These are phyloP conservation scores for Flaveria floridana DNA, from an alignment of 140 eudicot species.

Conservation along the genomic window DNA sequence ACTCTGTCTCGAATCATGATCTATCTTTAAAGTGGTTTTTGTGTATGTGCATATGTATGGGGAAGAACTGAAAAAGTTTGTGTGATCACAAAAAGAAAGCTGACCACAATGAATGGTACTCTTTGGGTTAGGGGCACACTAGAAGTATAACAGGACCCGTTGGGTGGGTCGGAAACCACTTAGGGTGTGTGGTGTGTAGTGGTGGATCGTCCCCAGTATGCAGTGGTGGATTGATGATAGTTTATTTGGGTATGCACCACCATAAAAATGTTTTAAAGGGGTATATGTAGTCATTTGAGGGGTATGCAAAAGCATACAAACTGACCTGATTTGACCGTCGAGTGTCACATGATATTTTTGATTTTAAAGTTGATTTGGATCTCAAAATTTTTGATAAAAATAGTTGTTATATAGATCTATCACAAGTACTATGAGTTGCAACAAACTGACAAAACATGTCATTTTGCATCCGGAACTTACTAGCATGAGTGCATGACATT, in stretches of 20 bases:
- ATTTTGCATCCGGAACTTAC: not conserved
- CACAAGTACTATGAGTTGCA: not conserved
- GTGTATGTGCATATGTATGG: not conserved
- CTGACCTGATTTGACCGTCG: not conserved
- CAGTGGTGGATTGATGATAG: not conserved
- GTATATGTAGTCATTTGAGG: not conserved
- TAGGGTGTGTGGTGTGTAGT: not conserved
- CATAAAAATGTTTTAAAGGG: not conserved
- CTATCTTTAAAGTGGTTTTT: not conserved
- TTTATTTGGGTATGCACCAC: not conserved
- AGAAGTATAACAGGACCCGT: not conserved
- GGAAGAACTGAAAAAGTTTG: not conserved
- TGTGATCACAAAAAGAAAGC: constrained; percentile 7
- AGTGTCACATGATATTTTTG: not conserved
- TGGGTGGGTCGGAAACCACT: constrained; percentile 6
- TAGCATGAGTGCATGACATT: not conserved
- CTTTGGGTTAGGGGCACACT: constrained; percentile 8
- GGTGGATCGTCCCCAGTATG: not conserved
- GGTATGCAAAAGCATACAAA: not conserved
- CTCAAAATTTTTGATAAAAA: not conserved
- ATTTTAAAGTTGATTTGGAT: constrained; percentile 9
- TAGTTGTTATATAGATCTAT: not conserved
- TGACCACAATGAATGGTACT: constrained; percentile 4
- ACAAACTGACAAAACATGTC: not conserved
- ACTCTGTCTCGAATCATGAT: not conserved